Base-by-base conservation (phyloP, 495 filamentous ascomycete species). In the Cudoniella acicularis region DNA sequence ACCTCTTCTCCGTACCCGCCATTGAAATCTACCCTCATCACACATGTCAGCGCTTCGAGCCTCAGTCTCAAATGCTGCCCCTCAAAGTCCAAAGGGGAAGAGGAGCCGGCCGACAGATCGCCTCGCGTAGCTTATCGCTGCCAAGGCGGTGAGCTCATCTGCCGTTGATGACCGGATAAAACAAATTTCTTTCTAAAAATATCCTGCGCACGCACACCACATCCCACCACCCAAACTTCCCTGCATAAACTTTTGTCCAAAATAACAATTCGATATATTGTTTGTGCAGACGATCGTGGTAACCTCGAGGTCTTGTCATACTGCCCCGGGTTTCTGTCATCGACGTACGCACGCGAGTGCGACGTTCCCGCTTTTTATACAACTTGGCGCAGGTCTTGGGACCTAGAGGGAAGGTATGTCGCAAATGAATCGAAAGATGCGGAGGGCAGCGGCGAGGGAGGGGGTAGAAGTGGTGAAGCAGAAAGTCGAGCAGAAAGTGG, bases 361-460 rank as follows among this genome's bases (percentile, higher is more conserved):
- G 13, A 46, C 43, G 8, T 21, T 46, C 43, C 43, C 43, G 17
- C 6, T 6, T 46, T 46, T 46, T 6, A n/a, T 3, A n/a, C 43
- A 6, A 3, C 17, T 16, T 6, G 43, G 43, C 17, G 43, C 43
- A 46, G 43, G 6, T 46, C n/a, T 41, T 41, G 16, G 36, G 36
- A 41, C 36, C 18, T 21, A 21, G 18, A 21, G 17, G 11, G 13
- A 16, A 36, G 30, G 30, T 36, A 83, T 82, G 79, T 74, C 79
- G 53, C 75, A 79, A 64, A 77, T 67, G 24, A 71, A 72, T n/a
- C 76, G 75, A 40, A 73, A 73, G 57, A 77, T 11, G n/a, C 41
- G 9, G 18, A 11, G 13, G 36, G 18, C 0, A 24, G 20, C 8
- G 49, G 21, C n/a, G 51, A 52, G 17, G 43, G 11, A 20, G 16